Evolutionary conservation across 2,329 filamentous ascomycete genomes (phyloP).

Genomic region (Gyromitra esculenta): DNA sequence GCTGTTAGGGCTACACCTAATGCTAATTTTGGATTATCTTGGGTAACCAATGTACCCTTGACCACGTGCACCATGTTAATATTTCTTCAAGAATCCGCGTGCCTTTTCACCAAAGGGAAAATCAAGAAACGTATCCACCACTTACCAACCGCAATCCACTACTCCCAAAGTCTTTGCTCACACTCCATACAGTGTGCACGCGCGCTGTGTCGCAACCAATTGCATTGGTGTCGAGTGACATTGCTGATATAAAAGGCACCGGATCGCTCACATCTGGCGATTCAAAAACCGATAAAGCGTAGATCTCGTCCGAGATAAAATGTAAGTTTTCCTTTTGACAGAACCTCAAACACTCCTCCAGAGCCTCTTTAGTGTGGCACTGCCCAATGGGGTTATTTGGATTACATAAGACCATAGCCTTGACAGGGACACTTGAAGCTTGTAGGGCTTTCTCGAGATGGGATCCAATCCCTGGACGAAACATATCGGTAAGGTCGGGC

Average conservation of each 20-base stretch:
- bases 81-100: not conserved
- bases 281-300: conserved; percentile 66
- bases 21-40: conserved; percentile 5
- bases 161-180: conserved; percentile 16
- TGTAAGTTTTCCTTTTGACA: conserved; percentile 66
- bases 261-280: conserved; percentile 1
- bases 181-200: conserved; percentile 15
- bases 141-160: conserved; percentile 15
- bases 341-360: conserved; percentile 61
- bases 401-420: conserved; percentile 65
- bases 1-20: conserved; percentile 7
- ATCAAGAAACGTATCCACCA: conserved; percentile 60
- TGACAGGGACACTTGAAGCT: conserved; percentile 57
- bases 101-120: conserved; percentile 34
- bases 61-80: not conserved
- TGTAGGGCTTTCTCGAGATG: conserved; percentile 1
- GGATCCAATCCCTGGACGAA: not conserved
- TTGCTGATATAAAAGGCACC: conserved; percentile 9
- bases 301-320: conserved; percentile 70
- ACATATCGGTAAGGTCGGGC: conserved; percentile 9
- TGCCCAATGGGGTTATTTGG: conserved; percentile 60
- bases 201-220: conserved; percentile 1
- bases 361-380: conserved; percentile 58
- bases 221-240: not conserved
- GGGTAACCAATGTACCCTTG: not conserved